phyloP scores from a whole-genome alignment of 1,284 basidiomycete genomes.

The Trametes versicolor region DNA sequence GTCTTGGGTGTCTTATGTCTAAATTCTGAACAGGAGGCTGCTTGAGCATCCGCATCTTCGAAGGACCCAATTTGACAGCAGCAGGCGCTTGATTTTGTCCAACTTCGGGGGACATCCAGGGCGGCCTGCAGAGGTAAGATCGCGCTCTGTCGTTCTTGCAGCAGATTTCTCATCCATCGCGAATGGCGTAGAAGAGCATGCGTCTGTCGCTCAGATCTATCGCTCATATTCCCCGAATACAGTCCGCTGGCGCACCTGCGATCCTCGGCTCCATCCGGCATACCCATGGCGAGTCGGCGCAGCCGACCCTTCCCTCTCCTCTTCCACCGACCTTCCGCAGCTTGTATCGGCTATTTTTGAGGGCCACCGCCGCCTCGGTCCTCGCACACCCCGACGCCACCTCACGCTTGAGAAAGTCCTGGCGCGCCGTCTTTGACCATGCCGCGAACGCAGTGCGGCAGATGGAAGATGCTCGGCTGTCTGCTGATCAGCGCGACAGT shows the following conservation, averaged over 20 bases:
- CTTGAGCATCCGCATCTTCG: too few species aligned
- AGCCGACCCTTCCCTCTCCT: background rate
- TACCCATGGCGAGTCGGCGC: background rate
- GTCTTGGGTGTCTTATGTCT: too few species aligned
- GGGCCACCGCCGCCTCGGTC: constrained; percentile 69
- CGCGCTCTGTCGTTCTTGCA: background rate
- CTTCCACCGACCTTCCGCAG: constrained; percentile 65
- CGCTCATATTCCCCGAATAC: background rate
- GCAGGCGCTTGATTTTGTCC: too few species aligned
- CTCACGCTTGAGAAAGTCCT: constrained; percentile 57
- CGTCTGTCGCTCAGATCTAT: background rate
- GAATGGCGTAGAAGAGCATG: background rate
- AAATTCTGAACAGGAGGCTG: too few species aligned
- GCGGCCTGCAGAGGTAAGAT: too few species aligned
- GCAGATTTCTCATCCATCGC: background rate
- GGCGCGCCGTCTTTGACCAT: constrained; percentile 63
- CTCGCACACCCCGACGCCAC: constrained; percentile 59
- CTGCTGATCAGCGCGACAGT: constrained; percentile 42
- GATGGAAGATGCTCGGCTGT: constrained; percentile 47
- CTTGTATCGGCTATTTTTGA: constrained; percentile 70
- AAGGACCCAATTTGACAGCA: too few species aligned
- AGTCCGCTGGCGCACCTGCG: background rate
- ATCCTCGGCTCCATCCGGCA: background rate
- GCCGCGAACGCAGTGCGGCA: constrained; percentile 56
- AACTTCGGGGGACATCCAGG: too few species aligned